Evolutionary conservation across 1,139 yeast genomes (phyloP).

Genomic region (Kodamaea sp.): DNA sequence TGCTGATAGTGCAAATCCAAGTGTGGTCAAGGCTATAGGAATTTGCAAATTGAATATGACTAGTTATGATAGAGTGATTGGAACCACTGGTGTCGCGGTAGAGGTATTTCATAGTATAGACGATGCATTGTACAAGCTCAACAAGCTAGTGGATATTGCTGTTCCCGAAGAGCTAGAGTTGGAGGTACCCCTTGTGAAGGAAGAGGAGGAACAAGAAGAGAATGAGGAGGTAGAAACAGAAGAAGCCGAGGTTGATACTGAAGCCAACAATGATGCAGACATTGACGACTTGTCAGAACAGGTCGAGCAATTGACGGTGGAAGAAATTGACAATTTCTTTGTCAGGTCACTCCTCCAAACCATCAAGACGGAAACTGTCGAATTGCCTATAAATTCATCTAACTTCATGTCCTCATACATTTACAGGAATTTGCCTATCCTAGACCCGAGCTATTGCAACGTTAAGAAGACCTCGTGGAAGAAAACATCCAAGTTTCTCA

Average conservation of each 20-base stretch:
- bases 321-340: constrained; percentile 81
- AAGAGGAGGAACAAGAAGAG: constrained; percentile 9
- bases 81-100: constrained; percentile 69
- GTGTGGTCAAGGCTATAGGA: constrained; percentile 77
- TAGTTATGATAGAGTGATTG: constrained; percentile 44
- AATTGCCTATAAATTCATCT: constrained; percentile 67
- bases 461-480: constrained; percentile 89
- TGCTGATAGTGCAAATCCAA: constrained; percentile 60
- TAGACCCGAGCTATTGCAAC: constrained; percentile 54
- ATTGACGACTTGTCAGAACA: constrained; percentile 29
- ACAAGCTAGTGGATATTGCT: constrained; percentile 47
- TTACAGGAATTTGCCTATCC: constrained; percentile 66
- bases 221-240: constrained; percentile 10
- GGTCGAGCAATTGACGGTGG: constrained; percentile 46
- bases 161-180: constrained; percentile 34
- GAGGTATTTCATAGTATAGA: constrained; percentile 53
- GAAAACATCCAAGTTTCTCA: constrained; percentile 80
- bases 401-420: constrained; percentile 71
- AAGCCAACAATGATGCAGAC: constrained; percentile 5
- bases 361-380: constrained; percentile 57
- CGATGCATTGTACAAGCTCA: constrained; percentile 54
- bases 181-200: constrained; percentile 8
- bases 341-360: constrained; percentile 69
- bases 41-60: constrained; percentile 55
- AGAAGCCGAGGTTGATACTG: constrained; percentile 5